Base-by-base conservation (phyloP, 192 early-diverging fungal species). In the Pilobolus umbonatus region DNA sequence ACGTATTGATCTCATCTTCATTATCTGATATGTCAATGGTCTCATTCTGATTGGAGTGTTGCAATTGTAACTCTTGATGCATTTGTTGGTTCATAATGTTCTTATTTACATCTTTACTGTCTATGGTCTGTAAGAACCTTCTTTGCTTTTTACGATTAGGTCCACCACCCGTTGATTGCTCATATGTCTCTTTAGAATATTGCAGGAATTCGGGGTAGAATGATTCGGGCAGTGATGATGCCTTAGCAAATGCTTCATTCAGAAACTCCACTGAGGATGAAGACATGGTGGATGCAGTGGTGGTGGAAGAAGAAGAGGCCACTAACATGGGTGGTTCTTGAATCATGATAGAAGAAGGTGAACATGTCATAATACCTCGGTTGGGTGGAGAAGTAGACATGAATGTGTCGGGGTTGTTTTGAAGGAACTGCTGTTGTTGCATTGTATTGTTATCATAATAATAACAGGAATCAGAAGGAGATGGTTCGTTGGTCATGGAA, bases 171-270 rank as follows among this genome's bases (percentile, higher is more conserved):
- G 62, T 69, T 28, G 61, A 69, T 48, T 69, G 62, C 25, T 69
- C 62, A 29, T 64, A 64, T 26, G 68, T 24, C 35, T 68, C 66
- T 21, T 68, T 68, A n/a, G 60, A 62, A 50, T 68, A 68, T 35
- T 68, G 66, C 29, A 62, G 26, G 45, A 68, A 68, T 51, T 68
- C 66, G 8, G 66, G 66, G 44, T 68, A 68, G 24, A 68, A 68
- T 30, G 60, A 61, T 19, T 68, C 66, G 22, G 66, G 66, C 34
- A 68, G 40, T 42, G 69, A 57, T 17, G 69, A 62, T 14, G 68
- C 61, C 28, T 69, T 64, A 14, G 68, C 68, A 31, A 44, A 60
- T 17, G 62, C 64, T 55, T 71, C 58, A 31, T 61, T 60, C 30
- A 71, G 59, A 25, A 51, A 71, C 14, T 50, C 53, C n/a, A 55